Evolutionary conservation across 2,329 filamentous ascomycete genomes (phyloP).

Genomic region (Penicillium sp.): DNA sequence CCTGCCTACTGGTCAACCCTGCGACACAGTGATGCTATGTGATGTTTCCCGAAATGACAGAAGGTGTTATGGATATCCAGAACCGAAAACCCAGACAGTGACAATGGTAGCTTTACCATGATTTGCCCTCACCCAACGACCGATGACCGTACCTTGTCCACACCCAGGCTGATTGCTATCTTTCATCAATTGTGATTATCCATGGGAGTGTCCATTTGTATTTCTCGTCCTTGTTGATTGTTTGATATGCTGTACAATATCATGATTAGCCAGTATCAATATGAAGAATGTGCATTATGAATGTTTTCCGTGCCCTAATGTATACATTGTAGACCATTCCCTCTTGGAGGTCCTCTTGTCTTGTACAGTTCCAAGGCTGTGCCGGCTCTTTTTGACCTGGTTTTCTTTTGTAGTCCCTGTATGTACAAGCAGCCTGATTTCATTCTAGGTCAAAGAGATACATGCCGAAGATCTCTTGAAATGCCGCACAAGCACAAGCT

Average conservation of each 20-base stretch:
- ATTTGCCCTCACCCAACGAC: not conserved
- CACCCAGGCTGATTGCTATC: not conserved
- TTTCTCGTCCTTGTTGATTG: slow-evolving; percentile 1
- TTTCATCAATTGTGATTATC: not conserved
- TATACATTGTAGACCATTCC: too few species aligned
- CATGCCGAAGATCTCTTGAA: not conserved
- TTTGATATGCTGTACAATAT: slow-evolving; percentile 9
- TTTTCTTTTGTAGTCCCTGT: not conserved
- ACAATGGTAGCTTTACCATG: slow-evolving; percentile 1
- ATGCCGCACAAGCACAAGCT: not conserved
- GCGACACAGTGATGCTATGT: not conserved
- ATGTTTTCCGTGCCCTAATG: not conserved
- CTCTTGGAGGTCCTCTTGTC: too few species aligned
- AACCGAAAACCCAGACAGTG: not conserved
- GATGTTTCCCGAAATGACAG: not conserved
- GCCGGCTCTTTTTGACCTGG: not conserved
- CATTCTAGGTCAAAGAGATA: not conserved
- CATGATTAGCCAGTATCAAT: slow-evolving; percentile 11
- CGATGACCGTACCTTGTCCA: not conserved
- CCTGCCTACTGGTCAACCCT: not conserved
- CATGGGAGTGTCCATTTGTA: slow-evolving; percentile 2
- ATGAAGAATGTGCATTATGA: not conserved
- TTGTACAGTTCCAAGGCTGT: not conserved
- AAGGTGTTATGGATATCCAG: not conserved
- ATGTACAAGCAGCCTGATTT: not conserved